Evolutionary conservation across 495 filamentous ascomycete genomes (phyloP).

Genomic region (Chaetomium tenue): DNA sequence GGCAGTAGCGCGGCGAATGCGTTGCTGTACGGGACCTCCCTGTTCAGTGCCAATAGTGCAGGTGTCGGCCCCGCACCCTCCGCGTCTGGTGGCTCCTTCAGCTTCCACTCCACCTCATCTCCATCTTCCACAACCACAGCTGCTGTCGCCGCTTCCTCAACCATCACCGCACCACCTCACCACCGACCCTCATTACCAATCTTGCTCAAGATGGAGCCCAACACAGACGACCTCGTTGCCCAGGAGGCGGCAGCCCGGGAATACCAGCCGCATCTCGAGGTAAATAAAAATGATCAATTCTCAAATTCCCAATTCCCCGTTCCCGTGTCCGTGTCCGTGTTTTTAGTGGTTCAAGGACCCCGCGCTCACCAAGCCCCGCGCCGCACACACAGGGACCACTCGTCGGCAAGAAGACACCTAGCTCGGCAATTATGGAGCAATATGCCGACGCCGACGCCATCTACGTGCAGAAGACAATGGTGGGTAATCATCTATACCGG

Average conservation of each 20-base stretch:
- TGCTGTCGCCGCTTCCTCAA: conserved; percentile 29
- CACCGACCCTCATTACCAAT: conserved; percentile 17
- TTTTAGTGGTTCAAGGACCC: background rate
- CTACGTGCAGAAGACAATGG: conserved; percentile 80
- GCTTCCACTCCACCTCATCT: conserved; percentile 30
- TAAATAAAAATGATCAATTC: conserved; percentile 34
- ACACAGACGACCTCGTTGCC: conserved; percentile 46
- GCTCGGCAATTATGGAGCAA: conserved; percentile 74
- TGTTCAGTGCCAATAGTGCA: conserved; percentile 32
- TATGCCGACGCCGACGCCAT: conserved; percentile 89
- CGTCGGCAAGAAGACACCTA: conserved; percentile 75
- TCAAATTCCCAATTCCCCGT: too few relatives aligned
- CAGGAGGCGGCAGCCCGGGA: conserved; percentile 58
- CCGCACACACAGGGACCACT: conserved; percentile 65
- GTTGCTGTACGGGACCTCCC: conserved; percentile 28
- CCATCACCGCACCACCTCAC: conserved; percentile 27
- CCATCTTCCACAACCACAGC: conserved; percentile 31
- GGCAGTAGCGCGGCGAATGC: conserved; percentile 24
- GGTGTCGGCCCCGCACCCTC: conserved; percentile 37
- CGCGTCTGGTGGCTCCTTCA: conserved; percentile 28
- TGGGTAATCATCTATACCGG: conserved; percentile 41
- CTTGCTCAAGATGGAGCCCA: conserved; percentile 44
- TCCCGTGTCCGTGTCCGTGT: background rate
- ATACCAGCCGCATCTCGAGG: conserved; percentile 66
- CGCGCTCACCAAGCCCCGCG: conserved; percentile 19